A percentile compares a stretch with the other conserved stretches of the same genome.
phyloP scores from a whole-genome alignment of 75 land plant genomes.

The Pinus albicaulis region DNA sequence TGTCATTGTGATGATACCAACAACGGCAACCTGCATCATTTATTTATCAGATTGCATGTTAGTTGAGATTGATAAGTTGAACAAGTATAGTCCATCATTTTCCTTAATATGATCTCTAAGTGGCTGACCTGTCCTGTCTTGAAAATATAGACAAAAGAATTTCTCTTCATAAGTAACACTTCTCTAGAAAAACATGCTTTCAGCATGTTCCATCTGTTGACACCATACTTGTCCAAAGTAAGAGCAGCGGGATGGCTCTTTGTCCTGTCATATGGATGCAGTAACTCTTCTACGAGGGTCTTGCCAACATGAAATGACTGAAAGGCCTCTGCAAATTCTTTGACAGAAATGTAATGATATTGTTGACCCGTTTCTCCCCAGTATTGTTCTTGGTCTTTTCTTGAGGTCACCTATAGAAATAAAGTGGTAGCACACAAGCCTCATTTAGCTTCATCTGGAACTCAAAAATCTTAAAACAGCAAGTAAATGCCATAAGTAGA shows the following conservation, averaged over 20 bases:
- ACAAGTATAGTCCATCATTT: not conserved
- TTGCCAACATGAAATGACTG: slow-evolving; percentile 21
- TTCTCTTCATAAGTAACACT: slow-evolving; percentile 70
- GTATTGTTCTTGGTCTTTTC: slow-evolving; percentile 51
- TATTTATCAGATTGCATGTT: not conserved
- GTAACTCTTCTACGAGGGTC: slow-evolving; percentile 21
- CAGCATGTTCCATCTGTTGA: slow-evolving; percentile 53
- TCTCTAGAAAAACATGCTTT: slow-evolving; percentile 72
- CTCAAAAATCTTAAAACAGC: too few relatives aligned
- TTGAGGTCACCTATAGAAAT: slow-evolving; percentile 36
- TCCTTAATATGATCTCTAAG: too few relatives aligned
- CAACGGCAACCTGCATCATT: slow-evolving; percentile 40
- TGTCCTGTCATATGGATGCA: slow-evolving; percentile 29
- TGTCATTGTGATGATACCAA: slow-evolving; percentile 55
- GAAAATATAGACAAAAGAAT: slow-evolving; percentile 85
- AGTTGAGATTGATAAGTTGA: slow-evolving; percentile 2
- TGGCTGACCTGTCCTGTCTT: slow-evolving; percentile 54
- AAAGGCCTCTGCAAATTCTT: slow-evolving; percentile 33
- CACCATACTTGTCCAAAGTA: slow-evolving; percentile 50
- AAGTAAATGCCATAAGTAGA: too few relatives aligned
- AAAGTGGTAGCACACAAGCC: not conserved
- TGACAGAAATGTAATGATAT: slow-evolving; percentile 29
- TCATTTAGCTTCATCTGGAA: too few relatives aligned
- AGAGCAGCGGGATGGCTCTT: slow-evolving; percentile 52
- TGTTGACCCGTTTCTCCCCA: slow-evolving; percentile 30